phyloP scores from a whole-genome alignment of 345 rosid species.

The Pseudoturritis turrita region DNA sequence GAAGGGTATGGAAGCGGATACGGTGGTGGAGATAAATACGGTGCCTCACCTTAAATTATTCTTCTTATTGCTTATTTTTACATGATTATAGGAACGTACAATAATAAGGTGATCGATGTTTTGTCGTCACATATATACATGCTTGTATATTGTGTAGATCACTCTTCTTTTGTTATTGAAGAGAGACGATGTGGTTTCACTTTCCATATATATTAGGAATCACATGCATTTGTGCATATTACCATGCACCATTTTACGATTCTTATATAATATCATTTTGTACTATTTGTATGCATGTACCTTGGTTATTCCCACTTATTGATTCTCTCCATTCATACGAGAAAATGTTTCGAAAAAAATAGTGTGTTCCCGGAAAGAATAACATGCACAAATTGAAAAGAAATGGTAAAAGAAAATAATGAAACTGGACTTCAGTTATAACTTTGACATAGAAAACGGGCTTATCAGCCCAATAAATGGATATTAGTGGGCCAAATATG shows the following conservation, averaged over 20 bases:
- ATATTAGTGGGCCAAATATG: background rate
- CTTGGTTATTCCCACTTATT: background rate
- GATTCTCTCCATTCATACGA: background rate
- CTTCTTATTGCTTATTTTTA: background rate
- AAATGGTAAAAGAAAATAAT: background rate
- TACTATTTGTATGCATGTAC: background rate
- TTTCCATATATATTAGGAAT: background rate
- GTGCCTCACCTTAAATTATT: conserved; percentile 18
- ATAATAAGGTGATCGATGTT: conserved; percentile 12
- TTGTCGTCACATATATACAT: conserved; percentile 2
- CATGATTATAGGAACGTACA: background rate
- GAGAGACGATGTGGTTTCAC: background rate
- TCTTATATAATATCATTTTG: background rate
- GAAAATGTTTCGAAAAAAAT: background rate
- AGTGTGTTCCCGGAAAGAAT: background rate
- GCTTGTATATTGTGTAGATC: background rate
- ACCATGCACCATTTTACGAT: conserved; percentile 4
- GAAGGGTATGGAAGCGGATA: conserved; percentile 35
- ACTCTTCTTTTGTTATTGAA: conserved; percentile 9
- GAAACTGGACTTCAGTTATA: background rate
- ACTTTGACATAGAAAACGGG: background rate
- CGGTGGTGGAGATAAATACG: conserved; percentile 22
- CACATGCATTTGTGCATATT: background rate
- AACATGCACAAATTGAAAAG: background rate
- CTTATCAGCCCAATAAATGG: background rate